Evolutionary conservation across 305 asterid species (phyloP).

Genomic region (Fraxinus baroniana): DNA sequence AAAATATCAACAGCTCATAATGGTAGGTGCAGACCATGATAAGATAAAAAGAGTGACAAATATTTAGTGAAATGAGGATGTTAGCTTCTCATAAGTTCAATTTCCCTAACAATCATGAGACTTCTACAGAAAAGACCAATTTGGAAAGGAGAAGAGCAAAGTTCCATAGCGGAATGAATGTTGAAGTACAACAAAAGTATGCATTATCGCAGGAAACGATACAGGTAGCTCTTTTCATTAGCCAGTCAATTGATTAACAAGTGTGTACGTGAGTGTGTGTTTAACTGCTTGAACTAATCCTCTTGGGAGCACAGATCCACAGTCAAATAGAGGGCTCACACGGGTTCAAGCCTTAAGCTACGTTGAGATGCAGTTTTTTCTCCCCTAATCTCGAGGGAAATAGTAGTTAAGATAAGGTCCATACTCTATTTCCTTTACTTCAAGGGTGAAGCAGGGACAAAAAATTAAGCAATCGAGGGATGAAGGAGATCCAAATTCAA

Average conservation of each 20-base stretch:
- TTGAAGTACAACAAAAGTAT: not conserved
- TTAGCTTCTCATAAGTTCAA: not conserved
- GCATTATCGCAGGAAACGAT: not conserved
- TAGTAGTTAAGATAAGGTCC: not conserved
- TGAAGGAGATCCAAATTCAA: not conserved
- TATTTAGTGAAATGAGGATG: not conserved
- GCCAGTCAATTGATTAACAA: not conserved
- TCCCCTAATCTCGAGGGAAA: not conserved
- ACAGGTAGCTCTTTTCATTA: not conserved
- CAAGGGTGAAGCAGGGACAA: not conserved
- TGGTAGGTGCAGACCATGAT: not conserved
- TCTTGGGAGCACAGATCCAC: not conserved
- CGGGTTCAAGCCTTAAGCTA: not conserved
- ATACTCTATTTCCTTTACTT: not conserved
- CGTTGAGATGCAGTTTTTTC: not conserved
- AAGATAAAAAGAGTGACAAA: not conserved
- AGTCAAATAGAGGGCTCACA: not conserved
- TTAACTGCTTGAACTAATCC: not conserved
- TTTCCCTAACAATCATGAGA: conserved; percentile 8
- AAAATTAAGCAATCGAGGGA: not conserved
- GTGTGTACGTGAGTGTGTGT: not conserved
- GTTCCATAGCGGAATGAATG: not conserved
- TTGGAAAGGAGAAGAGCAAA: conserved; percentile 7
- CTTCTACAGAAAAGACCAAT: not conserved
- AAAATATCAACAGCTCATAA: not conserved